Conservation (phyloP, 2,329 filamentous ascomycete genomes). For the Macrophomina pseudophaseolina region DNA sequence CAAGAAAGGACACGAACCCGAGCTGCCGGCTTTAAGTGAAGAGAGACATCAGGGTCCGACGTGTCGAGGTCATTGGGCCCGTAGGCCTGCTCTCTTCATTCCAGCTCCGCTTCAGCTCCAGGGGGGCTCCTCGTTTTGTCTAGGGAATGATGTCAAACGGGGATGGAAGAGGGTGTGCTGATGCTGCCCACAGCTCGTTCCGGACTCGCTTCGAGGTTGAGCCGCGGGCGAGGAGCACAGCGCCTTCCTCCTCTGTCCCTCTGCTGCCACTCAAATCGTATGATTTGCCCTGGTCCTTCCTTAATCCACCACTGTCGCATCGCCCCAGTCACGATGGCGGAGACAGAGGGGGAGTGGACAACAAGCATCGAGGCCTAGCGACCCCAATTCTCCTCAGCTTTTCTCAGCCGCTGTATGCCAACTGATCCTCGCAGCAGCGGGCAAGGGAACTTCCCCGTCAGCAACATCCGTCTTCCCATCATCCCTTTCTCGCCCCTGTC, state of each 20-base stretch:
- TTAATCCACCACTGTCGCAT: not conserved
- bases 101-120: not conserved
- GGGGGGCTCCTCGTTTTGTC: not conserved
- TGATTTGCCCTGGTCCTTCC: not conserved
- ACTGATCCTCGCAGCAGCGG: not conserved
- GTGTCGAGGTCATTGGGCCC: not conserved
- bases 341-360: no score
- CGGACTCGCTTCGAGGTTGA: conserved; percentile 15
- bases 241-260: not conserved
- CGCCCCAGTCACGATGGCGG: not conserved
- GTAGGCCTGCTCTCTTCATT: not conserved
- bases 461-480: not conserved
- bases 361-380: no score
- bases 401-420: not conserved
- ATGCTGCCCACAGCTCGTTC: not conserved
- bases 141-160: not conserved
- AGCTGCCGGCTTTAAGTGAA: not conserved
- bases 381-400: not conserved
- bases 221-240: not conserved
- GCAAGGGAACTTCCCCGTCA: not conserved
- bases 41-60: not conserved
- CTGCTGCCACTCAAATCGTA: conserved; percentile 12
- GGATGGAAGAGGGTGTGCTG: not conserved
- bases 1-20: not conserved
- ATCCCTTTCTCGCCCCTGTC: not conserved